Percentiles rank a stretch among this genome's conserved stretches.
Evolutionary conservation across 169 alveolate genomes (phyloP).

Genomic region (Babesia caballi): DNA sequence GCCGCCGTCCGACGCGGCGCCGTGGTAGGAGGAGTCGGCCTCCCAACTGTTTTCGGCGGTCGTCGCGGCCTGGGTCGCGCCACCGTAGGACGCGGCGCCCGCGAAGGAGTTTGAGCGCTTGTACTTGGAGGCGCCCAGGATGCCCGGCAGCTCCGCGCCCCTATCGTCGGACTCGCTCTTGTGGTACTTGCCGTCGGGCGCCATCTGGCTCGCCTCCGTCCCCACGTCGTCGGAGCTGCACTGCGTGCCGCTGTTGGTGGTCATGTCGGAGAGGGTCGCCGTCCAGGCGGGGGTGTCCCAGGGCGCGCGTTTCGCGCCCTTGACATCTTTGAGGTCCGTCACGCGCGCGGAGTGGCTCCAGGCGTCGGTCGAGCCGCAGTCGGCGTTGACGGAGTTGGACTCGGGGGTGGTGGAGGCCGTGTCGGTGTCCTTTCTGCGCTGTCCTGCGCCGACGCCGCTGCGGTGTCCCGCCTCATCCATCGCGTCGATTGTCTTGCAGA

Average conservation of each 20-base stretch:
- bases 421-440: slow-evolving; percentile 17
- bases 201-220: background rate
- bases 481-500: slow-evolving; percentile 1
- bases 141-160: no score
- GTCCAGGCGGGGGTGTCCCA: slow-evolving; percentile 3
- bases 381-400: slow-evolving; percentile 10
- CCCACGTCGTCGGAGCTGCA: background rate
- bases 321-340: slow-evolving; percentile 3
- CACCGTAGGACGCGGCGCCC: slow-evolving; percentile 8
- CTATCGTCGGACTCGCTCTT: background rate
- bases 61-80: background rate
- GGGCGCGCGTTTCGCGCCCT: background rate
- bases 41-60: background rate
- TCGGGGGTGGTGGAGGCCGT: slow-evolving; percentile 35
- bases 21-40: background rate
- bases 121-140: background rate
- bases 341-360: slow-evolving; percentile 3
- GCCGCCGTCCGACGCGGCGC: background rate
- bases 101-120: slow-evolving; percentile 18
- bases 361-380: background rate
- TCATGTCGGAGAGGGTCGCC: slow-evolving; percentile 7
- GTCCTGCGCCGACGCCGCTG: background rate
- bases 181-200: background rate
- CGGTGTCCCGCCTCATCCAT: slow-evolving; percentile 15
- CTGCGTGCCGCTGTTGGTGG: slow-evolving; percentile 1